Evolutionary conservation across 805 yeast species (phyloP).

Genomic region (Candida krabiensis): DNA sequence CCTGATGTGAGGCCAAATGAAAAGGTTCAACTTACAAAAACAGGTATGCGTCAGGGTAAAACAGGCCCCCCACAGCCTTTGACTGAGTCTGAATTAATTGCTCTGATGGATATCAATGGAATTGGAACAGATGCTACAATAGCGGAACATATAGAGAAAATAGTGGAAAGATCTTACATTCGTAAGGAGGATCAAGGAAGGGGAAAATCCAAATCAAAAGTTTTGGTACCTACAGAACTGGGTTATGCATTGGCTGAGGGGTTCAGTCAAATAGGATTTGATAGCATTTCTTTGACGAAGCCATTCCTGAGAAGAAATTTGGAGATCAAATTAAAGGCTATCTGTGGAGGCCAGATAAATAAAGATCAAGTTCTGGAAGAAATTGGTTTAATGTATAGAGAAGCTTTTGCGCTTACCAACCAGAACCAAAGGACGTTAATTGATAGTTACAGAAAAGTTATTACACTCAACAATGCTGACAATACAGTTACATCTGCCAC

Average conservation of each 20-base stretch:
- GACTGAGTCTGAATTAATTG: conserved; percentile 91
- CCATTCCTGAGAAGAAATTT: conserved; percentile 81
- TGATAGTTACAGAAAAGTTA: conserved; percentile 31
- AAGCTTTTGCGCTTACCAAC: conserved; percentile 54
- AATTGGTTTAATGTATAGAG: conserved; percentile 56
- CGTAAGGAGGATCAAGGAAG: conserved; percentile 39
- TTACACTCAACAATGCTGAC: conserved; percentile 8
- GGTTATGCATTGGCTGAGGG: conserved; percentile 91
- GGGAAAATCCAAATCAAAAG: conserved; percentile 38
- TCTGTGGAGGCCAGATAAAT: conserved; percentile 62
- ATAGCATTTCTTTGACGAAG: conserved; percentile 72
- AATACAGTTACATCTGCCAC: background rate
- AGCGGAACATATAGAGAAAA: conserved; percentile 93
- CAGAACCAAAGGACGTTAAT: conserved; percentile 40
- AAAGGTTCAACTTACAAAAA: conserved; percentile 50
- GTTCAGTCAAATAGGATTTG: conserved; percentile 75
- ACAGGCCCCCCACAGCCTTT: conserved; percentile 80
- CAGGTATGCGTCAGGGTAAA: conserved; percentile 67
- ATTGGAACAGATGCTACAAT: conserved; percentile 99
- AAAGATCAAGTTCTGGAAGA: conserved; percentile 55
- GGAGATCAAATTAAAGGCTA: conserved; percentile 64
- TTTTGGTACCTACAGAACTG: conserved; percentile 72
- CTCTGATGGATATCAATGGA: conserved; percentile 94
- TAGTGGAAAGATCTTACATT: conserved; percentile 67
- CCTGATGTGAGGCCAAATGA: conserved; percentile 67